These are phyloP conservation scores for Saturnispora serradocipensis DNA, from an alignment of 805 yeast species.

Conservation along the genomic window DNA sequence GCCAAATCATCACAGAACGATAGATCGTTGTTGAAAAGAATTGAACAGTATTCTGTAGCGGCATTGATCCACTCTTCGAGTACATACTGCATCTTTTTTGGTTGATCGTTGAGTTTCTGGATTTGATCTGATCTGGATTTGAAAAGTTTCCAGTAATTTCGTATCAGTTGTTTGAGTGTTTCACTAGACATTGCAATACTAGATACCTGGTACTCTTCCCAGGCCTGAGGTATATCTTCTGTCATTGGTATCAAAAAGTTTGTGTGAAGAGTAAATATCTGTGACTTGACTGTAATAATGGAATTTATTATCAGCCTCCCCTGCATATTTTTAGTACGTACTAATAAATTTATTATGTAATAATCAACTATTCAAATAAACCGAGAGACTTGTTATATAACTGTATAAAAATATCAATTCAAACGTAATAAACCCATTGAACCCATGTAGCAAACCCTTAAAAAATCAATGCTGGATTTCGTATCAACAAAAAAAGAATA, in stretches of 20 bases:
- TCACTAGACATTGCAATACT: not conserved
- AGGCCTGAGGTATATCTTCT: not conserved
- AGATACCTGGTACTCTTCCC: not conserved
- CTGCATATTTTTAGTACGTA: not conserved
- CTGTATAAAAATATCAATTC: not conserved
- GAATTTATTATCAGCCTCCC: not conserved
- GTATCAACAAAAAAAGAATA: not conserved
- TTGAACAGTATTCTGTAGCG: not conserved
- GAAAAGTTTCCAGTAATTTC: not conserved
- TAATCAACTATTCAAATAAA: not conserved
- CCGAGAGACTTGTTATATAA: not conserved
- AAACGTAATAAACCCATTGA: not conserved
- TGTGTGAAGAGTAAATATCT: not conserved
- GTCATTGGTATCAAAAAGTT: not conserved
- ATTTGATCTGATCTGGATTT: not conserved
- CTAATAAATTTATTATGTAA: not conserved
- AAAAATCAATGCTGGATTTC: not conserved
- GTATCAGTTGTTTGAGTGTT: not conserved
- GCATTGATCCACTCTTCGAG: not conserved
- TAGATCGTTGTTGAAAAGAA: not conserved
- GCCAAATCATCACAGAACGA: constrained; percentile 8
- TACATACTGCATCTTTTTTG: not conserved
- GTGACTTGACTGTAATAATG: not conserved
- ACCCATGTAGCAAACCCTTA: not conserved
- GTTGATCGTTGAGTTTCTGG: not conserved